phyloP scores from a whole-genome alignment of 2,329 filamentous ascomycete genomes.

The Cyclaneusma minus region DNA sequence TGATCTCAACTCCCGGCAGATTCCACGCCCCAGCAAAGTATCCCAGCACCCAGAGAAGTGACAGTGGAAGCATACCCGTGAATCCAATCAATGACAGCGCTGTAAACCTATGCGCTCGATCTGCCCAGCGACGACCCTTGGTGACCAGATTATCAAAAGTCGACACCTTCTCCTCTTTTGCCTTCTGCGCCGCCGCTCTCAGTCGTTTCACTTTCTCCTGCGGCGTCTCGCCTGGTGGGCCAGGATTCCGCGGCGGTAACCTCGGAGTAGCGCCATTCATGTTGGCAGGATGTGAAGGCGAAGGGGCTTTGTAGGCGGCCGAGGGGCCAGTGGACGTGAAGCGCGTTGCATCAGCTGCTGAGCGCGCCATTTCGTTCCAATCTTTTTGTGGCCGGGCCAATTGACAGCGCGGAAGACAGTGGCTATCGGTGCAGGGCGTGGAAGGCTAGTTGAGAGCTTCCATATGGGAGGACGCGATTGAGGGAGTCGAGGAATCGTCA shows the following conservation, averaged over 20 bases:
- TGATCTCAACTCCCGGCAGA: slow-evolving; percentile 1
- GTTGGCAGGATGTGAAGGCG: no score
- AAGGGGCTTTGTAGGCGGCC: slow-evolving; percentile 45
- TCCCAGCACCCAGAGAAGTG: no score
- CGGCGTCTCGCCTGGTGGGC: slow-evolving; percentile 18
- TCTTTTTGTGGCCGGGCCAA: not conserved
- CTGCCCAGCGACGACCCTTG: slow-evolving; percentile 19
- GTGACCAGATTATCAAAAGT: slow-evolving; percentile 17
- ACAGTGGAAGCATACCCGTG: slow-evolving; percentile 16
- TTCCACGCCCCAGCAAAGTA: no score
- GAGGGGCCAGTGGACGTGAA: slow-evolving; percentile 59
- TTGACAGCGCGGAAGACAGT: not conserved
- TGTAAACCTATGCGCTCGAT: slow-evolving; percentile 20
- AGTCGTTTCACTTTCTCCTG: slow-evolving; percentile 20
- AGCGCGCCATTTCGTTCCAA: slow-evolving; percentile 44
- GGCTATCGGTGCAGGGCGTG: not conserved
- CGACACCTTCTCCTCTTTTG: slow-evolving; percentile 16
- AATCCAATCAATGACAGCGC: slow-evolving; percentile 18
- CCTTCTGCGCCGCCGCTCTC: slow-evolving; percentile 18
- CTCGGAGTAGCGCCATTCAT: slow-evolving; percentile 5
- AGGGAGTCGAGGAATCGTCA: no score
- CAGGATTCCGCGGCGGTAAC: slow-evolving; percentile 6
- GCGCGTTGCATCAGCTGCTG: slow-evolving; percentile 65
- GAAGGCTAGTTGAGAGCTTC: not conserved
- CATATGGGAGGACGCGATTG: no score